Evolutionary conservation across 495 filamentous ascomycete genomes (phyloP), one percentile per base, ranked within the genome.

Genomic region (Xylaria scruposa): DNA sequence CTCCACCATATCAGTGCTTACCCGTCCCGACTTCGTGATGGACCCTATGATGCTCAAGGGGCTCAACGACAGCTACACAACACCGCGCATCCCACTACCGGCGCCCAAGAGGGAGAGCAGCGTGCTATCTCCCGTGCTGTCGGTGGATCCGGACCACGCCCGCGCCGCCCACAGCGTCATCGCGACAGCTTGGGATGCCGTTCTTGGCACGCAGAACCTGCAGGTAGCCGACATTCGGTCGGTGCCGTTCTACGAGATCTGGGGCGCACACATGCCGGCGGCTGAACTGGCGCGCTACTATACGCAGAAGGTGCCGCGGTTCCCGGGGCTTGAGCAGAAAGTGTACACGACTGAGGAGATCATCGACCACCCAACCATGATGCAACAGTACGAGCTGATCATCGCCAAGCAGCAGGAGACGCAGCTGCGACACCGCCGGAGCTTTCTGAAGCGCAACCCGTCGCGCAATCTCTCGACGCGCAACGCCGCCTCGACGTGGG

Each of bases 221-320:
- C 81, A 82, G 17, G 80, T 85, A 3, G 79, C 83, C 0, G 83
- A 86, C 17, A 77, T 85, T 13, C 83, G 83, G 63, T 81, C 81
- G 8, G 84, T 84, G 5, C 81, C 83, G 0, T 86, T 86, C 65
- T 86, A 80, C 65, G 84, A 86, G 53, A 81, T 85, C 13, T 86
- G 83, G 83, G 84, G 84, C 12, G 81, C 83, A 3, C 73, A 85
- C 17, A 77, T 85, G 61, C 82, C 84, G 0, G 84, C 84, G 3
- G 79, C 82, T 8, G 83, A 85, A 73, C 74, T 86, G 31, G 80
- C 83, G 42, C 74, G 76, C 12, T 82, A 82, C 67, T 79, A 85
- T 21, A 85, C 80, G 59, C 77, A 79, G 21, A 83, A 82, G 53
- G 72, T 85, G 29, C 72, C 78, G 13, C 71, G 73, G 59, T 40